These are phyloP conservation scores for Aspergillus sojae DNA, from an alignment of 2,329 filamentous ascomycete genomes.

Conservation along the genomic window DNA sequence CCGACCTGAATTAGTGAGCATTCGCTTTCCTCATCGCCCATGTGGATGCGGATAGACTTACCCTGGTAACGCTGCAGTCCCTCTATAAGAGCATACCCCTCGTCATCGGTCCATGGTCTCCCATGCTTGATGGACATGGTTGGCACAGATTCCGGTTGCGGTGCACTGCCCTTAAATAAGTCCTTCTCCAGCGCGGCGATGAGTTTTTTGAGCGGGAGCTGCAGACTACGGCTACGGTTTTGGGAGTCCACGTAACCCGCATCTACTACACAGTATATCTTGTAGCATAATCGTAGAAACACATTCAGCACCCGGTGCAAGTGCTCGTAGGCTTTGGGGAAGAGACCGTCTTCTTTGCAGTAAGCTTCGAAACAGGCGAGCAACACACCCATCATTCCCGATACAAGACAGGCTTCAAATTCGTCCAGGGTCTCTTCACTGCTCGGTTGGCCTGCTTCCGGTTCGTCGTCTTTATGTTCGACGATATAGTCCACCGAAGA, in stretches of 20 bases:
- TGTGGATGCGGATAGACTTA: slow-evolving; percentile 3
- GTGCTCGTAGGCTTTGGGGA: slow-evolving; percentile 19
- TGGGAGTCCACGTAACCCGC: slow-evolving; percentile 11
- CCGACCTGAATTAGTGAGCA: slow-evolving; percentile 10
- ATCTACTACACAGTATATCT: slow-evolving; percentile 14
- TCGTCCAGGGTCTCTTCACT: slow-evolving; percentile 17
- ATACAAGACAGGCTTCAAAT: slow-evolving; percentile 25
- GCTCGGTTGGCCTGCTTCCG: background rate
- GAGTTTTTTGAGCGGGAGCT: slow-evolving; percentile 15
- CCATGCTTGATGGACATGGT: background rate
- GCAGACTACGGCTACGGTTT: slow-evolving; percentile 11
- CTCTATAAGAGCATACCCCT: slow-evolving; percentile 27
- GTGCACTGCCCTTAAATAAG: background rate
- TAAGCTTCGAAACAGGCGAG: slow-evolving; percentile 25
- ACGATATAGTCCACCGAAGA: slow-evolving; percentile 19
- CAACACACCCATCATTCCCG: slow-evolving; percentile 21
- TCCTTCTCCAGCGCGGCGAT: slow-evolving; percentile 13
- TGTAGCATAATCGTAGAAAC: slow-evolving; percentile 17
- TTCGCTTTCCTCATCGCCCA: background rate
- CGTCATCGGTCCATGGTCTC: slow-evolving; percentile 25
- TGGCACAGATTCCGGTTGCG: background rate
- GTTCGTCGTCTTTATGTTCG: background rate
- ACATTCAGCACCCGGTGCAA: slow-evolving; percentile 22
- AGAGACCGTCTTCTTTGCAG: slow-evolving; percentile 15
- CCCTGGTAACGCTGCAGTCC: slow-evolving; percentile 28